Conservation (phyloP, 129 eudicot species). For the Mikania micrantha region DNA sequence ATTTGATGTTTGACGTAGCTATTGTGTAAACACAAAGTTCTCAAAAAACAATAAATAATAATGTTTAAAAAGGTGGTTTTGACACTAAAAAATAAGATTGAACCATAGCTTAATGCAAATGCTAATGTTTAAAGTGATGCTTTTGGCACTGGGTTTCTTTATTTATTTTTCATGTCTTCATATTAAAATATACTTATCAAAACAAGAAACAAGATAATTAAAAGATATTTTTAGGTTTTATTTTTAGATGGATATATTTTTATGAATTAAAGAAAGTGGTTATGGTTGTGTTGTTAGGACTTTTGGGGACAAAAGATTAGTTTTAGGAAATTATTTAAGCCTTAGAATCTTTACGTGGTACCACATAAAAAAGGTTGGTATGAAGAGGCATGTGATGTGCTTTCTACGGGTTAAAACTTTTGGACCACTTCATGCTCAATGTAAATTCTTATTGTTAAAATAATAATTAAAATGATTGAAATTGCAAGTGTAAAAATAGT, state of each 20-base stretch:
- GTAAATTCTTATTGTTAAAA: background rate
- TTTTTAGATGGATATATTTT: slow-evolving; percentile 4
- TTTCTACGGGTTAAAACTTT: slow-evolving; percentile 20
- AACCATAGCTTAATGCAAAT: slow-evolving; percentile 12
- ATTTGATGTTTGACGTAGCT: too few species aligned
- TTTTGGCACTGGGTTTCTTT: slow-evolving; percentile 10
- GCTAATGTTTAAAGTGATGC: slow-evolving; percentile 24
- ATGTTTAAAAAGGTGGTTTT: too few species aligned
- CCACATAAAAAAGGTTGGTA: slow-evolving; percentile 30
- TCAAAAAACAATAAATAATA: too few species aligned
- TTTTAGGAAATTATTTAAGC: slow-evolving; percentile 32
- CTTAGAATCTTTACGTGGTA: slow-evolving; percentile 23
- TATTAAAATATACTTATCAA: background rate
- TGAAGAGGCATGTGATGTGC: slow-evolving; percentile 51
- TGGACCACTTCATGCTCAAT: slow-evolving; percentile 31
- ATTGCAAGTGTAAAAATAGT: background rate
- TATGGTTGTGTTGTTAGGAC: slow-evolving; percentile 61
- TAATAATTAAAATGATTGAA: background rate
- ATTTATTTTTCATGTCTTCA: slow-evolving; percentile 3
- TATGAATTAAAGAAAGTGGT: slow-evolving; percentile 36
- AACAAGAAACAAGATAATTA: background rate
- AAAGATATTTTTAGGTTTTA: too few species aligned
- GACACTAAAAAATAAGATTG: background rate
- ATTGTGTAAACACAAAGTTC: too few species aligned
- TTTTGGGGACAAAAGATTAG: slow-evolving; percentile 63